Evolutionary conservation across 2,329 filamentous ascomycete species (phyloP), one percentile per base, ranked within the genome.

Genomic region (Penicillium sp.): DNA sequence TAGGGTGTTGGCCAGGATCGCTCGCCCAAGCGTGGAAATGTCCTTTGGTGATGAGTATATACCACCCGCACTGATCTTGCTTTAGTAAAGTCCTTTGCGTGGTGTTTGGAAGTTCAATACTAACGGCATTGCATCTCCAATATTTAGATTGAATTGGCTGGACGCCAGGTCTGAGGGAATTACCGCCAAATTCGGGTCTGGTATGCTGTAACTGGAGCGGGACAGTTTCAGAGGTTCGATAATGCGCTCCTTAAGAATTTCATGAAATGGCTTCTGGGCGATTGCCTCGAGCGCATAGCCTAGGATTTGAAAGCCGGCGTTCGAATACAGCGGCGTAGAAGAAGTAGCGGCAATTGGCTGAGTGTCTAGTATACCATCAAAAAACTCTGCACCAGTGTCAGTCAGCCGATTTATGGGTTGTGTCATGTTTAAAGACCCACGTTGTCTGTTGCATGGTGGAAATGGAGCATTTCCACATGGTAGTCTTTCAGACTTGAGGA

Each of bases 41-140:
- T 82, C 80, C 5, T 69, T 67, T 2, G 73, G 64, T 0, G 77
- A 79, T 10, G 79, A 77, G 70, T 77, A 81, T 63, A 81, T 74
- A 60, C 79, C 79, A 1, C 78, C 79, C 2, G 78, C 62, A 24
- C 69, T 70, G 36, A 2, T 31, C 1, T 22, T 6, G 10, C 6
- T 3, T 50, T 27, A 50, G 35, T 11, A 36, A 44, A 5, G 2
- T 10, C 22, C 1, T 44, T 19, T 18, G 16, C 6, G 14, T 6
- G 40, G 11, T 35, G 4, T 36, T 6, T 6, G 14, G 18, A 22
- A 2, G 14, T 11, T 3, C 11, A 36, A 18, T 7, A 69, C 76
- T 66, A 66, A 80, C 78, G 78, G 76, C 37, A 67, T 71, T 24
- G 75, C 73, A 10, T 79, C 77, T 0, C 77, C 78, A 0, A 78